Percentiles rank a stretch among this genome's conserved stretches.
These are phyloP conservation scores for Mortierella hygrophila DNA, from an alignment of 192 early-diverging fungal species.

Conservation along the genomic window DNA sequence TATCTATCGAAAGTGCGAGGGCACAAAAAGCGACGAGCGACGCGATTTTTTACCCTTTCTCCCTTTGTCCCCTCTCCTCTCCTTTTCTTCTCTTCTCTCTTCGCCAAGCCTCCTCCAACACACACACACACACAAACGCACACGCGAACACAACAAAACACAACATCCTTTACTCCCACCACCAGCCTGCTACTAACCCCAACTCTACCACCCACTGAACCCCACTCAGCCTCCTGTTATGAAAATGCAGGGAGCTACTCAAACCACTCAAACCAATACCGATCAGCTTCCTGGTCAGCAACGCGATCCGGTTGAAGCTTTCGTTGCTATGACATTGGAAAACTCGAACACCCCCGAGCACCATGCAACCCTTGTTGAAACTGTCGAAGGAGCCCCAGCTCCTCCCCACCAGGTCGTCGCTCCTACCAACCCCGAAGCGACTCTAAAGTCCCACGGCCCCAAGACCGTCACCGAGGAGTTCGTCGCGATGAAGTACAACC, in stretches of 20 bases:
- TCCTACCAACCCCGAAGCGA: background rate
- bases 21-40: background rate
- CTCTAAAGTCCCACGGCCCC: background rate
- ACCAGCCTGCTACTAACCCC: background rate
- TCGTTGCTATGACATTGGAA: background rate
- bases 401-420: background rate
- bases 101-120: constrained; percentile 1
- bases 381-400: background rate
- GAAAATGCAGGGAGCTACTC: background rate
- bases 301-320: background rate
- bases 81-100: background rate
- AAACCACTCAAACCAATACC: background rate
- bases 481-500: background rate
- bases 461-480: constrained; percentile 15
- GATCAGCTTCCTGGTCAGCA: background rate
- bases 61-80: background rate
- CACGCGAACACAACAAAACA: background rate
- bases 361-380: background rate
- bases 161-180: background rate
- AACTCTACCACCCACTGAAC: background rate
- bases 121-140: background rate
- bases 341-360: background rate
- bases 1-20: background rate
- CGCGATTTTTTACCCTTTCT: constrained; percentile 8
- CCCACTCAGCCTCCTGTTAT: background rate